phyloP scores from a whole-genome alignment of 208 protist species.

The Crithidia sp. region DNA sequence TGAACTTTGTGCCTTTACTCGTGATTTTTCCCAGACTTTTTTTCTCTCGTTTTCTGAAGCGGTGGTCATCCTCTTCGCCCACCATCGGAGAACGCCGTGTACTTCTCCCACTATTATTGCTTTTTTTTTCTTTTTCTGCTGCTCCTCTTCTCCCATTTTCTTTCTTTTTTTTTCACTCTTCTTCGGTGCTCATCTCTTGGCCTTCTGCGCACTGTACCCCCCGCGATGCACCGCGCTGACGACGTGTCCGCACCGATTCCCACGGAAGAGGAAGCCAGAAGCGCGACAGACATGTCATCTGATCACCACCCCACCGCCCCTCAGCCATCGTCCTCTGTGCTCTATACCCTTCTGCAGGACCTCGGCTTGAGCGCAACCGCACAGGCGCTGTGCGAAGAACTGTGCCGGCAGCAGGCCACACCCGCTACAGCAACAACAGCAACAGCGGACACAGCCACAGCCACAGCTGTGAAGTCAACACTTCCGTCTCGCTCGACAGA shows the following conservation, averaged over 20 bases:
- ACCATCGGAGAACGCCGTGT: too few species aligned
- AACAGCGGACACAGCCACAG: background rate
- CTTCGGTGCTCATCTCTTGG: background rate
- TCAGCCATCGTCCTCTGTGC: conserved; percentile 23
- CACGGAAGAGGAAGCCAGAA: too few species aligned
- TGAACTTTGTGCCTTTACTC: background rate
- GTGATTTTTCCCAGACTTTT: background rate
- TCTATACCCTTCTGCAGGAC: conserved; percentile 52
- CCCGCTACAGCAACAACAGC: background rate
- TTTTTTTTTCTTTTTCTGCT: conserved; percentile 7
- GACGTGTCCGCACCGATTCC: too few species aligned
- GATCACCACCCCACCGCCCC: background rate
- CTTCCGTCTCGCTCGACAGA: too few species aligned
- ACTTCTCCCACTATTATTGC: too few species aligned
- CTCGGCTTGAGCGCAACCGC: conserved; percentile 61
- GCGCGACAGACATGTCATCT: too few species aligned
- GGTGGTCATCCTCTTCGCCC: too few species aligned
- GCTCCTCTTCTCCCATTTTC: background rate
- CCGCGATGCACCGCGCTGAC: too few species aligned
- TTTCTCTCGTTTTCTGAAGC: too few species aligned
- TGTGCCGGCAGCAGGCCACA: conserved; percentile 22
- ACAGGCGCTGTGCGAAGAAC: conserved; percentile 51
- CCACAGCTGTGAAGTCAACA: background rate
- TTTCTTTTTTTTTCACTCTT: conserved; percentile 4
- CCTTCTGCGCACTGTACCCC: too few species aligned